Evolutionary conservation across 768 basidiomycete genomes (phyloP), one percentile per base, ranked within the genome.

Genomic region (Austroboletus eburneus): DNA sequence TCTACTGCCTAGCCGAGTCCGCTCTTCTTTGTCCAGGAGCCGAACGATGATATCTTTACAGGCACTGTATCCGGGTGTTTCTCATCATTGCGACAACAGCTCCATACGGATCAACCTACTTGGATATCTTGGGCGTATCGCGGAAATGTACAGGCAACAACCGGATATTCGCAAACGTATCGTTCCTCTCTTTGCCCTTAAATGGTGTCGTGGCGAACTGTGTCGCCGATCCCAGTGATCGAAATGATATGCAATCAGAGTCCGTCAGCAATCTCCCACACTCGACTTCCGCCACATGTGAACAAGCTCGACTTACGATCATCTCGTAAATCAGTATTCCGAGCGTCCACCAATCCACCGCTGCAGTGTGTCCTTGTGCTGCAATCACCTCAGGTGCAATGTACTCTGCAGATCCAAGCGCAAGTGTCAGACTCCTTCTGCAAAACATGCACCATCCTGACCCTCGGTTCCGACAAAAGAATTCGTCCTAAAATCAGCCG

Each of bases 381-480:
- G 89, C 88, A 64, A 99, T 96, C 49, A 99, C 96, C 73, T 99
- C 96, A 52, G 95, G 95, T 34, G 95, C 93, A 64, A 99, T 98
- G 76, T 99, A 99, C 72, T 97, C 95, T 96, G 67, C 33, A 49
- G 42, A 49, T 49, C 57, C 10, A 46, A 50, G 34, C 35, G 51
- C 50, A 30, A 50, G 20, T n/a, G 47, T 57, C 50, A 59, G 57
- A 44, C 34, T 42, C 49, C 22, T 45, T 47, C 23, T 7, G 53
- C 29, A 44, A 41, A 41, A 32, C 35, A 47, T 20, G 40, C 45
- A 45, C 41, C 51, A 48, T 56, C 56, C 76, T 67, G 58, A 91
- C 91, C 95, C 79, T 99, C 96, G 22, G 96, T 99, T 22, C 96
- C 96, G 57, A 99, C 96, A 70, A 99, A 99, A 34, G 92, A 96